These are phyloP conservation scores for Gliomastix tumulicola DNA, from an alignment of 2,329 filamentous ascomycete genomes.

Conservation along the genomic window DNA sequence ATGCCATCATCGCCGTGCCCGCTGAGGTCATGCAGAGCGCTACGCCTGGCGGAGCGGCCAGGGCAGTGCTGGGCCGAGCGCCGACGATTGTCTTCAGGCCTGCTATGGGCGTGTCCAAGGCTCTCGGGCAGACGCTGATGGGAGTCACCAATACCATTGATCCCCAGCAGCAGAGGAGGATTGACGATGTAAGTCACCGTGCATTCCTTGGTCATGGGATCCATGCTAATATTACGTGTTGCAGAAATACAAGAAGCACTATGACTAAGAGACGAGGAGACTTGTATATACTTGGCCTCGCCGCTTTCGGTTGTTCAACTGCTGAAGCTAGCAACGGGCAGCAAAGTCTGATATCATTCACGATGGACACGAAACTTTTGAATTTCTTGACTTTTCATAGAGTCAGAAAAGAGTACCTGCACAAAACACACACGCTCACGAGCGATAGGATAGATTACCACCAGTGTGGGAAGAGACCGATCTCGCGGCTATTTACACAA, in stretches of 20 bases:
- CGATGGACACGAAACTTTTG: too few species aligned
- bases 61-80: conserved; percentile 70
- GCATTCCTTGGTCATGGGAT: neutral
- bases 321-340: too few species aligned
- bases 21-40: conserved; percentile 84
- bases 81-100: conserved; percentile 92
- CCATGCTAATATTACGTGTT: conserved; percentile 5
- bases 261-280: too few species aligned
- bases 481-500: too few species aligned
- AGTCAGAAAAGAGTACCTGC: too few species aligned
- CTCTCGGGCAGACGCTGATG: conserved; percentile 79
- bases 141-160: conserved; percentile 91
- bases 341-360: too few species aligned
- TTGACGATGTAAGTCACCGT: conserved; percentile 71
- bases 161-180: conserved; percentile 68
- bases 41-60: conserved; percentile 72
- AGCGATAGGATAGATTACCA: too few species aligned
- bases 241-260: conserved; percentile 44
- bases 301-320: too few species aligned
- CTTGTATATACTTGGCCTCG: too few species aligned
- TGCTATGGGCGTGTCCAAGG: conserved; percentile 84
- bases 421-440: too few species aligned
- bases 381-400: too few species aligned
- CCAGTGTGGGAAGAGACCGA: too few species aligned
- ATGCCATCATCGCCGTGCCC: conserved; percentile 92